Percentiles rank a stretch among this genome's conserved stretches.
phyloP scores from a whole-genome alignment of 2,329 filamentous ascomycete genomes.

The Phyllosticta paracitricarpa region DNA sequence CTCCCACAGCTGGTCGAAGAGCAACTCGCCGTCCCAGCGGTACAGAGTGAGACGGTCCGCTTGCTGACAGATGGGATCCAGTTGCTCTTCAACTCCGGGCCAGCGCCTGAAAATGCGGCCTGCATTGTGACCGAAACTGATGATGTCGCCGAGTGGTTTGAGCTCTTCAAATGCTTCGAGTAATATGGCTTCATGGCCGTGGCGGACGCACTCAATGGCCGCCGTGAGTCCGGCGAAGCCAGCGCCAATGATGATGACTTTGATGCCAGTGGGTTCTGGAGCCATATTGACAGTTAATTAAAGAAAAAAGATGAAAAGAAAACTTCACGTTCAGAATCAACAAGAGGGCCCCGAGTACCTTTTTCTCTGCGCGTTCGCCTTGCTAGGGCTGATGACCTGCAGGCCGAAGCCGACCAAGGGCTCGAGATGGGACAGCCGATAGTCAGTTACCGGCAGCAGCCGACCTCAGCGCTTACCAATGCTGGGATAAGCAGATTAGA shows the following conservation, averaged over 20 bases:
- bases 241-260: conserved; percentile 35
- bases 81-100: conserved; percentile 36
- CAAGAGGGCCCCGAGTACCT: background rate
- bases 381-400: background rate
- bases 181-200: conserved; percentile 48
- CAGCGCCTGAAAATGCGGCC: conserved; percentile 48
- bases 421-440: background rate
- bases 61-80: conserved; percentile 43
- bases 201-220: conserved; percentile 52
- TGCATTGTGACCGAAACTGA: conserved; percentile 51
- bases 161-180: conserved; percentile 48
- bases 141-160: conserved; percentile 51
- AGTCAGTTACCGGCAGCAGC: background rate
- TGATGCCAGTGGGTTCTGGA: background rate
- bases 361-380: background rate
- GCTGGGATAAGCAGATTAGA: background rate
- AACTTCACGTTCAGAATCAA: background rate
- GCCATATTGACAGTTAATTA: background rate
- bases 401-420: background rate
- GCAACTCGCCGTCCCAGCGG: conserved; percentile 51
- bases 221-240: conserved; percentile 53
- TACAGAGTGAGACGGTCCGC: conserved; percentile 49
- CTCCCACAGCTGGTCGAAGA: conserved; percentile 43
- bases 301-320: background rate
- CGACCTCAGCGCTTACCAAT: background rate